Conservation (phyloP, 2,329 filamentous ascomycete genomes). For the Scedosporium minutisporum region DNA sequence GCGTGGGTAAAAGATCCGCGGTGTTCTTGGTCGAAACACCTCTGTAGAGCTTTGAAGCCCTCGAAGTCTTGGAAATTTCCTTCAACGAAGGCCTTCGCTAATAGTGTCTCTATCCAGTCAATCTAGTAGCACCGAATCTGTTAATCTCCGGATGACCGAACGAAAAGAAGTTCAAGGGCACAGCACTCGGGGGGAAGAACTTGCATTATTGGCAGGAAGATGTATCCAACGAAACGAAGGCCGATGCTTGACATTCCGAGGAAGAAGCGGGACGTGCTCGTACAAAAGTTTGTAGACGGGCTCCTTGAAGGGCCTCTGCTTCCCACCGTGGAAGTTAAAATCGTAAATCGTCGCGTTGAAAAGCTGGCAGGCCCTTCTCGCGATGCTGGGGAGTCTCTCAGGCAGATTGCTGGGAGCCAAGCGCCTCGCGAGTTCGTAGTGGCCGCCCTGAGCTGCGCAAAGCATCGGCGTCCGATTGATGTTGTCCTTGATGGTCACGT, state of each 20-base stretch:
- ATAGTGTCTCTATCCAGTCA: slow-evolving; percentile 6
- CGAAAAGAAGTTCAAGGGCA: background rate
- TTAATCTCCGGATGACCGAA: too few species aligned
- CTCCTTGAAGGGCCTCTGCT: slow-evolving; percentile 2
- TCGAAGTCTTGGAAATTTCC: slow-evolving; percentile 4
- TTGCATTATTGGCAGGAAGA: slow-evolving; percentile 6
- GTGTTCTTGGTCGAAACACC: slow-evolving; percentile 6
- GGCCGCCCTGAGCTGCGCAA: slow-evolving; percentile 1
- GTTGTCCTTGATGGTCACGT: slow-evolving; percentile 4
- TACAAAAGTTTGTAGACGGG: slow-evolving; percentile 6
- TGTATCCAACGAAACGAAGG: slow-evolving; percentile 6
- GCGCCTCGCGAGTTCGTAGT: background rate
- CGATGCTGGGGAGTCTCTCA: background rate
- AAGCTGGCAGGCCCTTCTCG: background rate
- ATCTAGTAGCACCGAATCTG: background rate
- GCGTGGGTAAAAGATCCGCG: slow-evolving; percentile 4
- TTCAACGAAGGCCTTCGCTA: slow-evolving; percentile 4
- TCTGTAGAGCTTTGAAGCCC: slow-evolving; percentile 6
- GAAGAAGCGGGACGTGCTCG: slow-evolving; percentile 1
- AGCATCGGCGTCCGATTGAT: slow-evolving; percentile 4
- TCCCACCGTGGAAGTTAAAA: slow-evolving; percentile 5
- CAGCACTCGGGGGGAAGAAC: background rate
- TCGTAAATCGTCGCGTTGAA: slow-evolving; percentile 4
- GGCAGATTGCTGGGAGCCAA: background rate
- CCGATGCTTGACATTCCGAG: slow-evolving; percentile 5